Evolutionary conservation across 768 basidiomycete species (phyloP).

Genomic region (Suillus subaureus): DNA sequence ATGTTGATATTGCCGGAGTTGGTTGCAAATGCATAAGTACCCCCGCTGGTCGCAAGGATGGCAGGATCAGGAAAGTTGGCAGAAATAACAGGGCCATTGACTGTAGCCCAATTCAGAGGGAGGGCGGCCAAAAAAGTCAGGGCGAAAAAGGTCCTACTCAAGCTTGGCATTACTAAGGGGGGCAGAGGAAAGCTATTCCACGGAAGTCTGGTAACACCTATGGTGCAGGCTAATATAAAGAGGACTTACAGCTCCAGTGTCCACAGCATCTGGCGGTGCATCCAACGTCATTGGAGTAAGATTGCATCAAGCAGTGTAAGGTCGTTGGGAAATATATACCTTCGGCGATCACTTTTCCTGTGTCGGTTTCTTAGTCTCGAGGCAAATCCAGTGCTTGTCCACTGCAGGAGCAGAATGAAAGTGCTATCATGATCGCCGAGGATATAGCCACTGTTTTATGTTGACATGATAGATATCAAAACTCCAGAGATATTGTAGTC

Average conservation of each 20-base stretch:
- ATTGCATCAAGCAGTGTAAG: background rate
- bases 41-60: constrained; percentile 14
- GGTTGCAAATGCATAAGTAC: constrained; percentile 25
- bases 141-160: background rate
- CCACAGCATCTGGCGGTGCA: background rate
- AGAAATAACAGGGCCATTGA: constrained; percentile 22
- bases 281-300: background rate
- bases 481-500: background rate
- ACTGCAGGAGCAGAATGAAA: background rate
- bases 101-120: constrained; percentile 5
- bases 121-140: background rate
- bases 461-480: background rate
- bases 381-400: background rate
- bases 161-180: background rate
- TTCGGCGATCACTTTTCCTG: background rate
- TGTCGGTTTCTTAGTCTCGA: background rate
- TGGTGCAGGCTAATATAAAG: background rate
- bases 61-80: constrained; percentile 26
- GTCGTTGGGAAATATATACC: background rate
- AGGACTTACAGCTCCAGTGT: background rate
- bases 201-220: background rate
- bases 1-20: constrained; percentile 22
- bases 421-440: background rate
- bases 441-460: background rate
- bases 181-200: background rate